Base-by-base conservation (phyloP, 129 eudicot species). In the Flaveria bidentis region DNA sequence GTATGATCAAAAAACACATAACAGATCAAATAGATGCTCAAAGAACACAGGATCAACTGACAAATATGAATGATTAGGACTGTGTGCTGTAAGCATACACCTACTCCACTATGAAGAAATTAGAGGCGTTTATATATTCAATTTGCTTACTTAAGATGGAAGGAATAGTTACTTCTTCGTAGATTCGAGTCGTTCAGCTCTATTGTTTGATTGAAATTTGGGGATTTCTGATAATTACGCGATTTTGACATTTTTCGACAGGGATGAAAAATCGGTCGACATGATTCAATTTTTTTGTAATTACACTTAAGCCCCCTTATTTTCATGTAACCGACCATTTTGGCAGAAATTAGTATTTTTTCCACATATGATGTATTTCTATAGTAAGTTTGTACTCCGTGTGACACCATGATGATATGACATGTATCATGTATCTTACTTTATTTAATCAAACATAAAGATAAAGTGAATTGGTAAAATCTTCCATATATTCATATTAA, bases 71-170 rank as follows among this genome's bases (percentile, higher is more conserved):
- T 72, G 6, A 80, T 61, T 60, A 71, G 49, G 9, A 22, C 33
- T 78, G 10, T 56, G 7, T 76, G 63, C 20, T 41, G 67, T 36
- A 67, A 1, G 49, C 50, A 50, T 55, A 53, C 52, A 80, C 65
- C 85, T 58, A 69, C 83, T 84, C 88, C 85, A 76, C 65, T 80
- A 57, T 15, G 47, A 57, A 62, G 8, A 71, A 26, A 72, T 72
- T 76, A 51, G 57, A 80, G 77, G 77, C 82, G 77, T 58, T 45
- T 58, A 41, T 75, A 33, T 71, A 30, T 68, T 53, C 39, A 41
- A 9, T 76, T 66, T 66, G 74, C 13, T 67, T 76, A 76, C 83
- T 79, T 79, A 79, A 39, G 73, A 63, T 20, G 72, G 78, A 72
- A 72, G 77, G 7, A 46, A 13, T 61, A 17, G 72, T 71, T 33